Evolutionary conservation across 73 alveolate genomes (phyloP).

Genomic region (Stentor roeselii): DNA sequence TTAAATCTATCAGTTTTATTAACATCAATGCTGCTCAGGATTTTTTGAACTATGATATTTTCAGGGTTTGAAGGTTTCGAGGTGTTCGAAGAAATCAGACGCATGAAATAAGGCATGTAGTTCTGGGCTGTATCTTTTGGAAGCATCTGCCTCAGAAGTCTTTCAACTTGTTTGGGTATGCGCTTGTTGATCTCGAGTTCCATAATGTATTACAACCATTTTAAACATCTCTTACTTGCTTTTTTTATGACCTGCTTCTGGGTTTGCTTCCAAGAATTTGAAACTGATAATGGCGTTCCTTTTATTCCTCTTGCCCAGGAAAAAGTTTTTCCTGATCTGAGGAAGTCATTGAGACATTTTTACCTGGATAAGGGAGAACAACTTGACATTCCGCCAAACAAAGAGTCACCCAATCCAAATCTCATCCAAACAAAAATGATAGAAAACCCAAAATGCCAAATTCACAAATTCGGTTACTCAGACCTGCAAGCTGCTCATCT

Average conservation of each 20-base stretch:
- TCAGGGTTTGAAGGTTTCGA: background rate
- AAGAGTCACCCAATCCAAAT: too few species aligned
- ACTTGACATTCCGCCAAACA: too few species aligned
- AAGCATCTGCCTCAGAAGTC: conserved; percentile 10
- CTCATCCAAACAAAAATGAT: background rate
- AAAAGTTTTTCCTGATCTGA: too few species aligned
- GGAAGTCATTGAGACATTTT: too few species aligned
- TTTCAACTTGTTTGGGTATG: background rate
- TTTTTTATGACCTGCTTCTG: too few species aligned
- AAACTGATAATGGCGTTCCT: too few species aligned
- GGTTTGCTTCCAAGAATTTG: too few species aligned
- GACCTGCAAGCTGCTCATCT: background rate
- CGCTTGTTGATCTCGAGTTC: background rate
- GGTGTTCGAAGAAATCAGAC: background rate
- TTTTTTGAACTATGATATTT: background rate
- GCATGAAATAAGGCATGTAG: background rate
- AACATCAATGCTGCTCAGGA: background rate
- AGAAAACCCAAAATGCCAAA: background rate
- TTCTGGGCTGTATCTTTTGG: background rate
- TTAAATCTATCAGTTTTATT: background rate
- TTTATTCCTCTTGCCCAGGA: too few species aligned
- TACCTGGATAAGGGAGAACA: too few species aligned
- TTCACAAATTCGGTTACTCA: background rate
- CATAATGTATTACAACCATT: background rate
- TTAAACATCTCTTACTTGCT: too few species aligned